Base-by-base conservation (phyloP, 306 rosid species). In the Cucurbita ficifolia region DNA sequence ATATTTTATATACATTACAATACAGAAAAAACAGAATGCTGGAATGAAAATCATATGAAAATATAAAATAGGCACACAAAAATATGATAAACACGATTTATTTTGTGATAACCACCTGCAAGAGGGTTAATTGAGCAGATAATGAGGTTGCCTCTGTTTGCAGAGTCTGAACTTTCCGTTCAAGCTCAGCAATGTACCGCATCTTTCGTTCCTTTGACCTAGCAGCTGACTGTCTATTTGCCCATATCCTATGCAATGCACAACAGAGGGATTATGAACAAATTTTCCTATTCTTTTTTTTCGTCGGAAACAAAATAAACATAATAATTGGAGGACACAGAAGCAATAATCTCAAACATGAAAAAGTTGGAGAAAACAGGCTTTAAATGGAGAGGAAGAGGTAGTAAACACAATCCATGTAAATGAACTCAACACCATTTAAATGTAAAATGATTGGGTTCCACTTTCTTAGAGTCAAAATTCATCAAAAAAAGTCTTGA, bases 161-260 rank as follows among this genome's bases (percentile, higher is more conserved):
- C 84, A 93, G 77, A 14, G 96, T 88, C 83, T 90, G 96, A 72
- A 93, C 97, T 84, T 93, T 93, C 75, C 96, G 85, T 85, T 93
- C 98, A 76, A 93, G 96, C 86, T 93, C 97, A 33, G 89, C 85
- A 78, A 93, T 93, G 86, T 93, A 88, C 52, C 98, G 87, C 98
- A 88, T 93, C 87, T 93, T 93, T 88, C 98, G 86, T 86, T 93
- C 98, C 83, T 93, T 93, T 63, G 98, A 93, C 81, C 98, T 87
- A 7, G 98, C 93, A 79, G 98, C 98, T 50, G 98, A 93, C 85
- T 93, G 98, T 81, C 98, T 90, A 72, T 93, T 93, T 61, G 98
- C 98, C 98, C 98, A 93, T 70, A 93, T 90, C 92, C 98, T 93
- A 80, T 82, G 40, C 58, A 14, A 61, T 81, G 56, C 19, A 21